These are phyloP conservation scores for Trichoderma afroharzianum DNA, from an alignment of 2,329 filamentous ascomycete species.

Conservation along the genomic window DNA sequence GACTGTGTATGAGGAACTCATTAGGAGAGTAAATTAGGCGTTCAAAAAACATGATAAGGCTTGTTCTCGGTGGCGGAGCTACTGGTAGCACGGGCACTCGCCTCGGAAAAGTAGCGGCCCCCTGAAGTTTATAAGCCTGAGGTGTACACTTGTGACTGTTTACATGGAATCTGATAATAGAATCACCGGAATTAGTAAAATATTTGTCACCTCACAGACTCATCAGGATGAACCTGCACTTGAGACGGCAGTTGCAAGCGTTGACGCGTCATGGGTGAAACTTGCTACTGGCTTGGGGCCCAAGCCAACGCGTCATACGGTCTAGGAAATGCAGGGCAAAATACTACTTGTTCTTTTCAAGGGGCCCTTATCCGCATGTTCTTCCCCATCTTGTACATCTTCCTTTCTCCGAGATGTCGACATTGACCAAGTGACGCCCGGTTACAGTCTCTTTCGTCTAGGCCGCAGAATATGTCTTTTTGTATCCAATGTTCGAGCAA, in stretches of 20 bases:
- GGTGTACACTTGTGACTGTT: not conserved
- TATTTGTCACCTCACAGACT: not conserved
- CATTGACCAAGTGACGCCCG: not conserved
- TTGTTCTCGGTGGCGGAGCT: not conserved
- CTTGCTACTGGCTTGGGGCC: not conserved
- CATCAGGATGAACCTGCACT: not conserved
- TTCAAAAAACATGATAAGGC: not conserved
- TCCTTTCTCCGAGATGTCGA: not conserved
- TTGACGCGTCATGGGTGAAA: not conserved
- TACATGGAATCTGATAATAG: rapidly evolving
- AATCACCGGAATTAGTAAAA: not conserved
- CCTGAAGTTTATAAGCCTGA: not conserved
- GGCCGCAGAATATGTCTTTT: not conserved
- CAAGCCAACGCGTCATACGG: not conserved
- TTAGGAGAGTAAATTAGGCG: not conserved
- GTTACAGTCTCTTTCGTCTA: not conserved
- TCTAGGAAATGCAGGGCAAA: not conserved
- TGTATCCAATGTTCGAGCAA: not conserved
- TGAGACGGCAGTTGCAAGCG: not conserved
- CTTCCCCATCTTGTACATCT: not conserved
- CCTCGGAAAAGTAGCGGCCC: not conserved
- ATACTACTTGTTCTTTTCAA: not conserved
- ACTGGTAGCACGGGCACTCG: not conserved
- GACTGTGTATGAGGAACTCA: not conserved
- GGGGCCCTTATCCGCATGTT: not conserved